Base-by-base conservation (phyloP, 2,329 filamentous ascomycete genomes). In the Aureobasidium musti region DNA sequence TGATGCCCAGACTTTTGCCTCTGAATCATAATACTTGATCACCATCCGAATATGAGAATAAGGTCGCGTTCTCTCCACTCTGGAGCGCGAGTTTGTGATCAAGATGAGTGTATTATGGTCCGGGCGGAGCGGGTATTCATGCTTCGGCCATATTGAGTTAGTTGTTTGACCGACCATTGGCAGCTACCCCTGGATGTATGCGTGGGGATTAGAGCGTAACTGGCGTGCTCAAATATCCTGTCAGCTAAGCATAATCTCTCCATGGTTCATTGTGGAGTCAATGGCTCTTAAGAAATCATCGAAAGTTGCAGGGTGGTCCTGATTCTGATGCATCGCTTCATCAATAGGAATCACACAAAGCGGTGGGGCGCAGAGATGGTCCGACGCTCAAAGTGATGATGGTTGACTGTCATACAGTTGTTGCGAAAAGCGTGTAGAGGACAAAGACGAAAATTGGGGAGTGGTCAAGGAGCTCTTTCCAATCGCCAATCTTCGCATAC, bases 131-230 rank as follows among this genome's bases (percentile, higher is more conserved):
- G 41, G 26, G n/a, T 37, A 30, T n/a, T 49, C 57, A 61, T 35
- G 57, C 41, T 61, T 61, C n/a, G 57, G 37, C 30, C 41, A 17
- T 47, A n/a, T 26, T 61, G 57, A 61, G 57, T 61, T 33, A 61
- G 28, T 61, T 26, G 6, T 33, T 26, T 13, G 43, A n/a, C 41
- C 26, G 57, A 26, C 43, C 57, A 61, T 61, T 41, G 37, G 57
- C n/a, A 61, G 37, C 26, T 28, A 14, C n/a, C n/a, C 57, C 57
- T 61, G 30, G 21, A 26, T 21, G 19, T 14, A 13, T 23, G 14
- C 43, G 43, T 49, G 43, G 57, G 19, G 57, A 61, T 47, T 37
- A 49, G n/a, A 49, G 26, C 7, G n/a, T 49, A n/a, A 26, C 39
- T 45, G 28, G 28, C 19, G 54, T 59, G 21, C 54, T 39, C 43